Conservation (phyloP, 306 rosid genomes). For the Fagus crenata region DNA sequence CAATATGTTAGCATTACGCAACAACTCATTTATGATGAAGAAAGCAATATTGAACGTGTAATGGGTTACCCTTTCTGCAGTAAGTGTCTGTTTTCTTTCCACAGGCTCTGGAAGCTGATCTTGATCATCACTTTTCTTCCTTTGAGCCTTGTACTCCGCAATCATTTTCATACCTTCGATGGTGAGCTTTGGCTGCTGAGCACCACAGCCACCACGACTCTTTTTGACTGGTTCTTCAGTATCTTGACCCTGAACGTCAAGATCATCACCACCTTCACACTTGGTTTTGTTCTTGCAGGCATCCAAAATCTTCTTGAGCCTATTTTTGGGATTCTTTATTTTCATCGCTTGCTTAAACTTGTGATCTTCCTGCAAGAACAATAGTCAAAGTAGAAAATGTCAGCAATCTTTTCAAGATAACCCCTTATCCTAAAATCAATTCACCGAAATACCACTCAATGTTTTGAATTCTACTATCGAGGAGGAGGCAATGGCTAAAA, state of each 20-base stretch:
- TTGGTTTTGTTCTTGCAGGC: conserved; percentile 89
- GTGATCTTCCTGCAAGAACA: conserved; percentile 66
- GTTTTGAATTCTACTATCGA: neutral
- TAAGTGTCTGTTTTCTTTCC: conserved; percentile 94
- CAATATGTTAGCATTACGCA: conserved; percentile 19
- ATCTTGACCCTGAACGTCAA: conserved; percentile 67
- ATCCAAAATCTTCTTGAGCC: conserved; percentile 76
- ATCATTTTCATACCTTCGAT: conserved; percentile 93
- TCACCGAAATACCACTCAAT: neutral
- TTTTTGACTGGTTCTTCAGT: conserved; percentile 76
- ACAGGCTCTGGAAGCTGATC: conserved; percentile 98
- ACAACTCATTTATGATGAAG: neutral
- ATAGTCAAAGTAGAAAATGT: conserved; percentile 17
- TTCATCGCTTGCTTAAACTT: conserved; percentile 90
- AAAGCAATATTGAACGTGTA: neutral
- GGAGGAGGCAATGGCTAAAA: neutral
- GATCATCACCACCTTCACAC: conserved; percentile 98
- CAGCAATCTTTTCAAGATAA: neutral
- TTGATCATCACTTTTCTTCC: conserved; percentile 92
- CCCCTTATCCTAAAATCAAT: neutral
- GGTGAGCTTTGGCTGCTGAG: conserved; percentile 91
- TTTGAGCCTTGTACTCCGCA: conserved; percentile 85
- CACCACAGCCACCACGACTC: conserved; percentile 98
- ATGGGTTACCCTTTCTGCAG: conserved; percentile 77
- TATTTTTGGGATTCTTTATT: conserved; percentile 80